Percentiles rank a stretch among this genome's conserved stretches.
phyloP scores from a whole-genome alignment of 768 basidiomycete genomes.

The Amanita thiersii region DNA sequence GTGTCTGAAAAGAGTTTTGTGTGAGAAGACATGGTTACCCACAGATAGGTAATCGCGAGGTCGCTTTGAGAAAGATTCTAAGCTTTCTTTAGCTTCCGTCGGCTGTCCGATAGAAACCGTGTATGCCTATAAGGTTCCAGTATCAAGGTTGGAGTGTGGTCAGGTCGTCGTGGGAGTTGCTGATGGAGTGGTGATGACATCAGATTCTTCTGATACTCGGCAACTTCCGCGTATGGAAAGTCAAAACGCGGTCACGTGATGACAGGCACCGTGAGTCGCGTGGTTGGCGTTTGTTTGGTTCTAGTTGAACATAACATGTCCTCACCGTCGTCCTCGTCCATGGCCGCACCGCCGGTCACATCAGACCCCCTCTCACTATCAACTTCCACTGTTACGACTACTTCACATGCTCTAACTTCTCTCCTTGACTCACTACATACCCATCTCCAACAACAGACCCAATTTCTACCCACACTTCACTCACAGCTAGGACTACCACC shows the following conservation, averaged over 20 bases:
- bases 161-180: too few relatives aligned
- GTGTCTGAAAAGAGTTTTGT: too few relatives aligned
- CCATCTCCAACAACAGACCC: conserved; percentile 74
- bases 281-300: conserved; percentile 8
- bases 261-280: conserved; percentile 8
- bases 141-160: too few relatives aligned
- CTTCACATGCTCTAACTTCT: conserved; percentile 40
- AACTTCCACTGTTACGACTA: conserved; percentile 21
- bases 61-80: too few relatives aligned
- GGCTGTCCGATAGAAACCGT: too few relatives aligned
- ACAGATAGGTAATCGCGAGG: too few relatives aligned
- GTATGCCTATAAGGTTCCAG: too few relatives aligned
- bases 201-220: too few relatives aligned
- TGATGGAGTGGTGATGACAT: too few relatives aligned
- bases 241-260: conserved; percentile 12
- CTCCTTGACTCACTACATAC: conserved; percentile 72
- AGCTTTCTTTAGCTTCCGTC: too few relatives aligned
- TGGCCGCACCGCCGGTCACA: not conserved
- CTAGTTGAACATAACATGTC: not conserved
- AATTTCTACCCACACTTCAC: conserved; percentile 75
- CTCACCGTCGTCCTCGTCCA: conserved; percentile 1
- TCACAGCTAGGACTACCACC: conserved; percentile 76
- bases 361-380: conserved; percentile 1
- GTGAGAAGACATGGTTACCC: too few relatives aligned
- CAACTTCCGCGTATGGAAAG: not conserved